Evolutionary conservation across 768 basidiomycete species (phyloP).

Genomic region (Lactarius akahatsu): DNA sequence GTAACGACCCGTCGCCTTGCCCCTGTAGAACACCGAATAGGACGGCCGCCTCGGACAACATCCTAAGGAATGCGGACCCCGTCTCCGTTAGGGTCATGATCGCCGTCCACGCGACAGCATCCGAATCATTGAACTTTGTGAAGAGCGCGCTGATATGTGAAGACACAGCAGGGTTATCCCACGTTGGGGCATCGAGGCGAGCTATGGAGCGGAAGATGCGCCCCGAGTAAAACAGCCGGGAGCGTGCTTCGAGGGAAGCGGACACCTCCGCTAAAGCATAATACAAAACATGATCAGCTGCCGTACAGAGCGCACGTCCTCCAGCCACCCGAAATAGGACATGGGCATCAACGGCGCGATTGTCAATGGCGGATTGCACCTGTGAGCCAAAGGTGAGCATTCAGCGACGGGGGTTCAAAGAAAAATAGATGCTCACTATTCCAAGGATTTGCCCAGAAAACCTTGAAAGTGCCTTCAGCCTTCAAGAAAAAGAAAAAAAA

Average conservation of each 20-base stretch:
- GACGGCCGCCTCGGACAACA: slow-evolving; percentile 60
- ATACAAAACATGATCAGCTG: slow-evolving; percentile 46
- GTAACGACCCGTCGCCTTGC: slow-evolving; percentile 63
- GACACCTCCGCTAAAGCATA: slow-evolving; percentile 42
- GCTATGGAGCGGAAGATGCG: slow-evolving; percentile 66
- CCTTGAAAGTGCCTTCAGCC: slow-evolving; percentile 2
- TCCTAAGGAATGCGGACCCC: slow-evolving; percentile 45
- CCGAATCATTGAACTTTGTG: slow-evolving; percentile 33
- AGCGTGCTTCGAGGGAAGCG: slow-evolving; percentile 53
- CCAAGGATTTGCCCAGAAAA: slow-evolving; percentile 19
- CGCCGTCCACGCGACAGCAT: slow-evolving; percentile 60
- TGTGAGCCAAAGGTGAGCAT: neutral
- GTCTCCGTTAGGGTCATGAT: slow-evolving; percentile 45
- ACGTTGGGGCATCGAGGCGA: slow-evolving; percentile 75
- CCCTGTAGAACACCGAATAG: slow-evolving; percentile 55
- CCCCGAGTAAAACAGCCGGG: slow-evolving; percentile 59
- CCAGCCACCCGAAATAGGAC: slow-evolving; percentile 33
- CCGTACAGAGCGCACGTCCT: slow-evolving; percentile 55
- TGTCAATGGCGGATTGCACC: slow-evolving; percentile 25
- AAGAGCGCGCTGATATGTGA: slow-evolving; percentile 58
- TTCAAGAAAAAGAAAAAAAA: neutral
- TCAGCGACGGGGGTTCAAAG: neutral
- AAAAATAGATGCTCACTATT: slow-evolving; percentile 30
- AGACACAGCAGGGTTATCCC: slow-evolving; percentile 63
- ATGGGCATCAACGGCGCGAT: slow-evolving; percentile 20